Conservation (phyloP, 192 early-diverging fungal species). For the Rhizoclosmatium globosum region DNA sequence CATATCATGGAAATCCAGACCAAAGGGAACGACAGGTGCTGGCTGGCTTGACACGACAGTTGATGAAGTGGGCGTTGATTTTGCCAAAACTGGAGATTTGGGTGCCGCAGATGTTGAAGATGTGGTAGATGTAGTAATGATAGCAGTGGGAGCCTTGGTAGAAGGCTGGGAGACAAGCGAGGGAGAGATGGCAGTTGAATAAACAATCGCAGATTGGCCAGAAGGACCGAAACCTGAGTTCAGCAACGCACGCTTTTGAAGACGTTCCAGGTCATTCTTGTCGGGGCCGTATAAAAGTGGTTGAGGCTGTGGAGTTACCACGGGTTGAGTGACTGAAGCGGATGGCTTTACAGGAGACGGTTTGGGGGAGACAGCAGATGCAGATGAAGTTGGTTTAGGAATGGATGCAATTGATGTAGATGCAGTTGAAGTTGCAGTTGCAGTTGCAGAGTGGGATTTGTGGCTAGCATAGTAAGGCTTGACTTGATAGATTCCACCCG, state of each 20-base stretch:
- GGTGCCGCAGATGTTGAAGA: too few relatives aligned
- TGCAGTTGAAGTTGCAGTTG: background rate
- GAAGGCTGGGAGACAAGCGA: too few relatives aligned
- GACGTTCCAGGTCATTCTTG: background rate
- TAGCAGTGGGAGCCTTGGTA: too few relatives aligned
- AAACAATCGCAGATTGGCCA: background rate
- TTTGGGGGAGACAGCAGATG: background rate
- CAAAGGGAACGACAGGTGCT: too few relatives aligned
- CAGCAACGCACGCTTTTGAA: background rate
- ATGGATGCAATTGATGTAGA: background rate
- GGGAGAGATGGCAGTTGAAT: too few relatives aligned
- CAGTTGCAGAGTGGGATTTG: background rate
- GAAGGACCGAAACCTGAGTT: background rate
- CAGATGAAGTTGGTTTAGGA: background rate
- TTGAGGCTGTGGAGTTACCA: background rate
- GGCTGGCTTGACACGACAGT: too few relatives aligned
- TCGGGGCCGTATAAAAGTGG: background rate
- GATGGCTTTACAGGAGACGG: background rate
- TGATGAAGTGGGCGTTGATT: too few relatives aligned
- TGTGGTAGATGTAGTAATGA: too few relatives aligned
- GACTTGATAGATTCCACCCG: conserved; percentile 58
- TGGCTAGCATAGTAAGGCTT: conserved; percentile 58
- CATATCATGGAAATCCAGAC: too few relatives aligned
- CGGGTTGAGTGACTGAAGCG: background rate
- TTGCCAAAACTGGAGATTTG: too few relatives aligned